A percentile compares a stretch with the other conserved stretches of the same genome.
Evolutionary conservation across 768 basidiomycete genomes (phyloP).

Genomic region (Pleurotus ostreatus): DNA sequence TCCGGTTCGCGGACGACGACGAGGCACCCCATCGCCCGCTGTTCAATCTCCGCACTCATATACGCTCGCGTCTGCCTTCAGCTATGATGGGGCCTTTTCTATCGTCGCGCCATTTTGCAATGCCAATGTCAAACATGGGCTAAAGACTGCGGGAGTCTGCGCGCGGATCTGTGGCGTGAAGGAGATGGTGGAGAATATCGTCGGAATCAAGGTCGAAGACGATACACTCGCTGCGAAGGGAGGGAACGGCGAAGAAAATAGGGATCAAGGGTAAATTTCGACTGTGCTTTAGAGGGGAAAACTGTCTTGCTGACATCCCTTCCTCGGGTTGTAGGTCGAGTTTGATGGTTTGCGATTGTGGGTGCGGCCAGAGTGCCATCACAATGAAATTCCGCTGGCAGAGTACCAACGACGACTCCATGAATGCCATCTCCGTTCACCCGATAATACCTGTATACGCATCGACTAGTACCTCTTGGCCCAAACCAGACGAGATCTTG

Average conservation of each 20-base stretch:
- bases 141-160: neutral
- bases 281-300: neutral
- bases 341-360: neutral
- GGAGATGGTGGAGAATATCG: neutral
- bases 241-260: neutral
- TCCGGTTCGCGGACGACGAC: too few relatives aligned
- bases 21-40: neutral
- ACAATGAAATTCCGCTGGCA: neutral
- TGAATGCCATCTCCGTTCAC: neutral
- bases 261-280: neutral
- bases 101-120: neutral
- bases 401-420: neutral
- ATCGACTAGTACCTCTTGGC: neutral
- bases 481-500: neutral
- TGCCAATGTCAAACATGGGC: neutral
- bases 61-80: neutral
- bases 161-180: neutral
- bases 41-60: neutral
- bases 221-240: neutral
- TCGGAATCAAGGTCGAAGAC: neutral
- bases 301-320: neutral
- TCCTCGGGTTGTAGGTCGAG: neutral
- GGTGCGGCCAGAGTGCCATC: neutral
- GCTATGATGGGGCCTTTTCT: neutral
- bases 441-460: neutral